Evolutionary conservation across 2,329 filamentous ascomycete species (phyloP), one percentile per base, ranked within the genome.

Genomic region (Didymella keratinophila): DNA sequence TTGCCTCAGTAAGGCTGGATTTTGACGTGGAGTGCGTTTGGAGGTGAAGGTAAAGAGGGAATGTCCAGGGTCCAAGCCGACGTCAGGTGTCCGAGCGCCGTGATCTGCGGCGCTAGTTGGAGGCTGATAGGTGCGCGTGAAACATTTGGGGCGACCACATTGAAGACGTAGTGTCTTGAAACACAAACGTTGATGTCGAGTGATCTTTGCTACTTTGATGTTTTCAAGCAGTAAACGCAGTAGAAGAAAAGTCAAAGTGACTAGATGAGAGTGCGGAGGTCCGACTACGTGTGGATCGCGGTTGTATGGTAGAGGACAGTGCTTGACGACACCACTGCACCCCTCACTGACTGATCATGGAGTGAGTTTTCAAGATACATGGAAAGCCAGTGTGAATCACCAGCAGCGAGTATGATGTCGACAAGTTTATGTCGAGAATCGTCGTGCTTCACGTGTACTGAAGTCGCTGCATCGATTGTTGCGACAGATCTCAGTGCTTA

Each of bases 41-140:
- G 52, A n/a, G 25, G 39, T 43, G 36, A 36, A 23, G 39, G 28
- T 39, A 21, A 34, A 30, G 52, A 30, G 39, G 21, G 44, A 25
- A 25, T 23, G 3, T 42, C 42, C 51, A 54, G 51, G 57, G 57
- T 55, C 46, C 49, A 47, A 39, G 46, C 32, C 50, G 23, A 58
- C 60, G 62, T 65, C 62, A 63, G 60, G 47, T 48, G 54, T 32
- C 55, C 50, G 34, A 55, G 56, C 51, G 50, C 28, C 34, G 41
- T 47, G 57, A 60, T 60, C 57, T 55, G 57, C 57, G 57, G 57
- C 47, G 52, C 52, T 56, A 55, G 52, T 39, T 9, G 34, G 27
- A 28, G 27, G 34, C 34, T 45, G 51, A 32, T 18, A 21, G 18
- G 41, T 30, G 43, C 52, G 56, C 47, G 52, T 60, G 57, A 52